Conservation (phyloP, 305 asterid genomes). For the Rubia balearica region DNA sequence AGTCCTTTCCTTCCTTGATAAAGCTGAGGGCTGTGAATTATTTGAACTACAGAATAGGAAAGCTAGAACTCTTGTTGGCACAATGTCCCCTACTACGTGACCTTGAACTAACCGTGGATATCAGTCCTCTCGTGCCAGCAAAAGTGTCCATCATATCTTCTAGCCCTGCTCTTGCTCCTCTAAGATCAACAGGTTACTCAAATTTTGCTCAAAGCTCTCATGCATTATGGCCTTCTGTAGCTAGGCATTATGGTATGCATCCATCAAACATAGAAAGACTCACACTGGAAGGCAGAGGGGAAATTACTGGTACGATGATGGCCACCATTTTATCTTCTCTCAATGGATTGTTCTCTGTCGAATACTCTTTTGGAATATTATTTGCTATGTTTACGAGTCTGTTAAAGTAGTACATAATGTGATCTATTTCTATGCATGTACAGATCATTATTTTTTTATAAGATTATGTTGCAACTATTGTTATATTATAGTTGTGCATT, state of each 20-base stretch:
- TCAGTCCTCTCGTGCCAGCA: conserved; percentile 54
- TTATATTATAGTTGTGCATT: background rate
- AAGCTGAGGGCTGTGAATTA: conserved; percentile 58
- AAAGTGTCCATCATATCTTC: conserved; percentile 45
- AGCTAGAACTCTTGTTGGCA: conserved; percentile 40
- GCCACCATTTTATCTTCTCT: background rate
- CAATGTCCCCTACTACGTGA: conserved; percentile 47
- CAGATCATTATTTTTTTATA: background rate
- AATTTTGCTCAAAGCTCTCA: conserved; percentile 19
- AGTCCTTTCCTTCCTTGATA: conserved; percentile 67
- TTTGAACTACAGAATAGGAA: conserved; percentile 37
- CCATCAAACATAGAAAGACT: conserved; percentile 49
- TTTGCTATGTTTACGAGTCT: conserved; percentile 1
- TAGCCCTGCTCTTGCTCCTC: conserved; percentile 27
- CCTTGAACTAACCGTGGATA: conserved; percentile 67
- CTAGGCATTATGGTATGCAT: conserved; percentile 25
- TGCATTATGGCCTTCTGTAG: conserved; percentile 24
- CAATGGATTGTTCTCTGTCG: background rate
- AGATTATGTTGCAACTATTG: conserved; percentile 5
- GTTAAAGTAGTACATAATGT: background rate
- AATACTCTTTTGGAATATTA: background rate
- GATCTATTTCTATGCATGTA: background rate
- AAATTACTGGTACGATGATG: conserved; percentile 51
- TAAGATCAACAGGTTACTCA: conserved; percentile 23
- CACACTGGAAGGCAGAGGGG: conserved; percentile 71